Conservation (phyloP, 345 rosid genomes). For the Brassica carinata region DNA sequence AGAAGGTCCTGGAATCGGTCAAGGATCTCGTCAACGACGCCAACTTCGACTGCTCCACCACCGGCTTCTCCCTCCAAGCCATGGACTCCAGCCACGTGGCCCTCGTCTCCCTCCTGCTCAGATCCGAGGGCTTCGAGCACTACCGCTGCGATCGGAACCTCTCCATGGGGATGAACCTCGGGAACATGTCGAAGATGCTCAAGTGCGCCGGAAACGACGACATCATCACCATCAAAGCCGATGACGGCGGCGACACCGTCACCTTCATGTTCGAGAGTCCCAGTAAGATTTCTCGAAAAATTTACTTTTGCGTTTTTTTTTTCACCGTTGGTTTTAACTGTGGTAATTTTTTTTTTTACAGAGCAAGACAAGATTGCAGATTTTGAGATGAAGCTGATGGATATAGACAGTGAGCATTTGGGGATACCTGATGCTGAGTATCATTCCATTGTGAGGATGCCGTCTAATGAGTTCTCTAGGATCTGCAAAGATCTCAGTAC, state of each 20-base stretch:
- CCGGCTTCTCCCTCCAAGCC: slow-evolving; percentile 96
- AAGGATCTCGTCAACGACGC: slow-evolving; percentile 97
- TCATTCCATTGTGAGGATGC: slow-evolving; percentile 93
- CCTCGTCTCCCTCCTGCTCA: slow-evolving; percentile 78
- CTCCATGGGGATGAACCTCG: slow-evolving; percentile 95
- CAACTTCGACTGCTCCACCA: slow-evolving; percentile 95
- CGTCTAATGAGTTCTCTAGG: slow-evolving; percentile 83
- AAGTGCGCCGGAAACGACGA: slow-evolving; percentile 95
- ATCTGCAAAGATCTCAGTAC: slow-evolving; percentile 88
- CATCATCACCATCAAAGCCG: slow-evolving; percentile 93
- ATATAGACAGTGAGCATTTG: slow-evolving; percentile 93
- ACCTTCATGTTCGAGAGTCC: slow-evolving; percentile 99
- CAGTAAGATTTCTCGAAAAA: slow-evolving; percentile 48
- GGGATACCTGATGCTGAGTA: slow-evolving; percentile 98
- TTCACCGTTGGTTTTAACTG: neutral
- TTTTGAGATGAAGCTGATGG: slow-evolving; percentile 98
- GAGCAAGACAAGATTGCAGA: slow-evolving; percentile 94
- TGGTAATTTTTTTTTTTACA: slow-evolving; percentile 23
- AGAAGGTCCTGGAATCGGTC: slow-evolving; percentile 93
- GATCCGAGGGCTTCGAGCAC: slow-evolving; percentile 98
- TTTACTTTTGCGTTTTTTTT: neutral
- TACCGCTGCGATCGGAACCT: slow-evolving; percentile 90
- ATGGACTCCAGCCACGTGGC: slow-evolving; percentile 99
- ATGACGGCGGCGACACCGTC: slow-evolving; percentile 93
- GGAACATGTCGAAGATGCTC: slow-evolving; percentile 92